A percentile compares a stretch with the other conserved stretches of the same genome.
These are phyloP conservation scores for Dichotomocladium elegans DNA, from an alignment of 371 early-diverging fungal genomes.

Conservation along the genomic window DNA sequence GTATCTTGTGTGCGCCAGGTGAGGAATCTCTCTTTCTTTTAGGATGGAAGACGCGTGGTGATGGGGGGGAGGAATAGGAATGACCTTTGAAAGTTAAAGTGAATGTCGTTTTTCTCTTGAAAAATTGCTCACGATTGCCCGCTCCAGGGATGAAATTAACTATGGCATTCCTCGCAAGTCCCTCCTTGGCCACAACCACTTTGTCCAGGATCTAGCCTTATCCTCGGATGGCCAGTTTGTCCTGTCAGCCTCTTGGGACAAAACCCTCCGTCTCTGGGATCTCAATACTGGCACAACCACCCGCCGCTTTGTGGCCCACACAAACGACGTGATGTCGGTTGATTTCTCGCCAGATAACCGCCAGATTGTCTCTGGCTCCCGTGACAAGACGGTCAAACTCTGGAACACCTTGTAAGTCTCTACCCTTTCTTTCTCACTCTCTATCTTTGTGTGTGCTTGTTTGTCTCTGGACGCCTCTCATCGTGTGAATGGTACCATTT, in stretches of 20 bases:
- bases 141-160: slow-evolving; percentile 75
- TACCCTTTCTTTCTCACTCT: too few relatives aligned
- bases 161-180: slow-evolving; percentile 91
- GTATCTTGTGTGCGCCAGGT: slow-evolving; percentile 2
- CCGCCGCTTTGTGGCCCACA: slow-evolving; percentile 96
- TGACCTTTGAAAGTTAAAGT: slow-evolving; percentile 9
- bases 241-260: slow-evolving; percentile 97
- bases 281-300: slow-evolving; percentile 90
- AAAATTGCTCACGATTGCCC: slow-evolving; percentile 21
- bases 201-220: slow-evolving; percentile 94
- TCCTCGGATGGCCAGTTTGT: slow-evolving; percentile 97
- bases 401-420: slow-evolving; percentile 90
- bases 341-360: slow-evolving; percentile 98
- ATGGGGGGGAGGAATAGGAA: slow-evolving; percentile 1
- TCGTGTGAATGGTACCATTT: background rate
- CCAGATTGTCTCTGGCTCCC: slow-evolving; percentile 96
- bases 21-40: slow-evolving; percentile 2
- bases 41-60: background rate
- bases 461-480: background rate
- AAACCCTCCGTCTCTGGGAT: slow-evolving; percentile 98
- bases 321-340: slow-evolving; percentile 94
- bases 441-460: background rate
- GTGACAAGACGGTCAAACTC: slow-evolving; percentile 98
- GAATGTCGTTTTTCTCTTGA: slow-evolving; percentile 14
- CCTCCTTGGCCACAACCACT: slow-evolving; percentile 96